A percentile compares a stretch with the other conserved stretches of the same genome.
Conservation (phyloP, 345 rosid species). For the Geranium rotundifolium region DNA sequence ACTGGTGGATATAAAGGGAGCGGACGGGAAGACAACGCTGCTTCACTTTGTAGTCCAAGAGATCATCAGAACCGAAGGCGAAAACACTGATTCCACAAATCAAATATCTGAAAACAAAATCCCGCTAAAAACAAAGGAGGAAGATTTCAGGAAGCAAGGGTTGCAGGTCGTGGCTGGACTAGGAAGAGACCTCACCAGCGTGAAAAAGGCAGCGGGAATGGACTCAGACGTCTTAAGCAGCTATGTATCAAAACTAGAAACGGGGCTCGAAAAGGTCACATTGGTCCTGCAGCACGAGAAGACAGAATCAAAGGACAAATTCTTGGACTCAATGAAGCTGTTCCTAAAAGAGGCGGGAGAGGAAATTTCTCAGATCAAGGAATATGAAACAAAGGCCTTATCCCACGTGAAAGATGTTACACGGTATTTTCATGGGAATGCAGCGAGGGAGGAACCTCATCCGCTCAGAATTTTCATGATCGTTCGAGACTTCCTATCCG, state of each 20-base stretch:
- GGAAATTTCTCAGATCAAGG: constrained; percentile 55
- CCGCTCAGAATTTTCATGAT: constrained; percentile 81
- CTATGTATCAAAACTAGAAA: constrained; percentile 71
- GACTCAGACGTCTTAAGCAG: constrained; percentile 87
- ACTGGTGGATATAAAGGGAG: constrained; percentile 88
- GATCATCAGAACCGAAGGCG: constrained; percentile 75
- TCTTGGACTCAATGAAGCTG: constrained; percentile 56
- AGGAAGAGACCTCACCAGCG: constrained; percentile 71
- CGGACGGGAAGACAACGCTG: constrained; percentile 92
- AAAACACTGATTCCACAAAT: constrained; percentile 20
- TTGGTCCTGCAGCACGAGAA: constrained; percentile 59
- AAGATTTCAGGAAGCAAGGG: constrained; percentile 76
- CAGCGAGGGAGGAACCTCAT: constrained; percentile 93
- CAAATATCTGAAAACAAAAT: constrained; percentile 26
- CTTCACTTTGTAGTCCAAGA: constrained; percentile 98
- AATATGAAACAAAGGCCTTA: constrained; percentile 60
- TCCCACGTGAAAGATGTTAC: constrained; percentile 85
- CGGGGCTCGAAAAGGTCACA: constrained; percentile 70
- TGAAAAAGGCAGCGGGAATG: constrained; percentile 89
- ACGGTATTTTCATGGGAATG: constrained; percentile 77
- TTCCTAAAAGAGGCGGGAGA: constrained; percentile 73
- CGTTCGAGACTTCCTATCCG: constrained; percentile 72
- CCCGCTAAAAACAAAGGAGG: constrained; percentile 27
- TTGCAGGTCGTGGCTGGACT: constrained; percentile 82
- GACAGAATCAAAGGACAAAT: constrained; percentile 49